Percentiles rank a stretch among this genome's conserved stretches.
These are phyloP conservation scores for Albugo candida DNA, from an alignment of 352 stramenopile species.

Conservation along the genomic window DNA sequence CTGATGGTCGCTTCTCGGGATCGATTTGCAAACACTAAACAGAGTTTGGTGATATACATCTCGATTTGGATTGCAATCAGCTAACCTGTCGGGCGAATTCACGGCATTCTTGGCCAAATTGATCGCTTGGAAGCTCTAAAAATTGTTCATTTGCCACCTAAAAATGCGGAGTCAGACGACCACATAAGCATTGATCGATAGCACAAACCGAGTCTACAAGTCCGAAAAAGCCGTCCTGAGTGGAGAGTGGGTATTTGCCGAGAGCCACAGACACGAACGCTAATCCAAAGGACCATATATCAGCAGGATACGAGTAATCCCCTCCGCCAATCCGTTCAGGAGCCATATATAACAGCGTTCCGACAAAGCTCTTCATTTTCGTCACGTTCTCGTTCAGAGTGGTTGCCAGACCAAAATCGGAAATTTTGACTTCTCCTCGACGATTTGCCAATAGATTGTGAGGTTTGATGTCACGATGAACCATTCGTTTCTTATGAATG, in stretches of 20 bases:
- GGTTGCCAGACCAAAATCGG: slow-evolving; percentile 67
- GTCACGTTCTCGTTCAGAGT: slow-evolving; percentile 56
- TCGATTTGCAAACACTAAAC: slow-evolving; percentile 44
- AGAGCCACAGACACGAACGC: slow-evolving; percentile 60
- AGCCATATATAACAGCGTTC: slow-evolving; percentile 88
- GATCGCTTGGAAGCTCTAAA: slow-evolving; percentile 34
- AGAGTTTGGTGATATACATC: background rate
- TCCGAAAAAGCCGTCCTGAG: slow-evolving; percentile 76
- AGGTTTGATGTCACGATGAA: slow-evolving; percentile 86
- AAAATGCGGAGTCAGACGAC: background rate
- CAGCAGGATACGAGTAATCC: slow-evolving; percentile 79
- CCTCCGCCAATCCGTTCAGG: slow-evolving; percentile 84
- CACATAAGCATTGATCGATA: background rate
- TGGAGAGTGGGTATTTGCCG: slow-evolving; percentile 66
- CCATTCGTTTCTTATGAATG: slow-evolving; percentile 76
- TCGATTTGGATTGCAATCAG: background rate
- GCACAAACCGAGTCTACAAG: slow-evolving; percentile 58
- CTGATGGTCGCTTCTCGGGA: slow-evolving; percentile 34
- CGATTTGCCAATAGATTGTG: slow-evolving; percentile 80
- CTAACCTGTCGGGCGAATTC: slow-evolving; percentile 49
- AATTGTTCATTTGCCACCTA: slow-evolving; percentile 66
- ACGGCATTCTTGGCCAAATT: slow-evolving; percentile 44
- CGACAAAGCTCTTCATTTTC: slow-evolving; percentile 83
- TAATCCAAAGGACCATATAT: slow-evolving; percentile 73
- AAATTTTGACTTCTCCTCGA: slow-evolving; percentile 76